These are phyloP conservation scores for Schoenoplectus triqueter DNA, from an alignment of 202 grass and related monocot genomes.

Conservation along the genomic window DNA sequence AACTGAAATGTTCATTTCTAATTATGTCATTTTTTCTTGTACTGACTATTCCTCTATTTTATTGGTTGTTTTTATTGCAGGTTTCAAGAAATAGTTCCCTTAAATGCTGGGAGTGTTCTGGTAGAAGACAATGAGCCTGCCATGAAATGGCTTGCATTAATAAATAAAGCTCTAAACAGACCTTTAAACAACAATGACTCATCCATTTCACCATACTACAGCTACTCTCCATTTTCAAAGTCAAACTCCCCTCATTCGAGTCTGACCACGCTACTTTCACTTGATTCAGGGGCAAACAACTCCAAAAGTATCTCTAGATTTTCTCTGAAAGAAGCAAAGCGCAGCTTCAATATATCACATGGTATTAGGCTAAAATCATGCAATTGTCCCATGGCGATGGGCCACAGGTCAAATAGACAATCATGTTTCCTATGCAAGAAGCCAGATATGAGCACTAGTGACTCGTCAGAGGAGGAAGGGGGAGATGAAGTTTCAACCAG, in stretches of 20 bases:
- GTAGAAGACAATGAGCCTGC: conserved; percentile 89
- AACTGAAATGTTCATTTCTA: background rate
- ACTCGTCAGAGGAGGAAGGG: conserved; percentile 65
- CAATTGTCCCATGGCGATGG: conserved; percentile 52
- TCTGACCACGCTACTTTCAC: conserved; percentile 34
- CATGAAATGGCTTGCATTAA: conserved; percentile 71
- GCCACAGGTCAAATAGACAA: conserved; percentile 16
- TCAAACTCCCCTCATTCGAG: conserved; percentile 39
- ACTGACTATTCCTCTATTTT: background rate
- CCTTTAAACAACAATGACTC: conserved; percentile 26
- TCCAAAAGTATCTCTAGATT: conserved; percentile 45
- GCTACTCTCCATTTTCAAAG: conserved; percentile 23
- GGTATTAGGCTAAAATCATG: conserved; percentile 61
- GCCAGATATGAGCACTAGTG: conserved; percentile 35
- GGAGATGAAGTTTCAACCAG: conserved; percentile 32
- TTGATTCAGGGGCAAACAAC: conserved; percentile 28
- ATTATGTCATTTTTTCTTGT: conserved; percentile 1
- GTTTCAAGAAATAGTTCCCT: conserved; percentile 90
- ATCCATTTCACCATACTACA: conserved; percentile 18
- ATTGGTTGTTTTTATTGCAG: conserved; percentile 39
- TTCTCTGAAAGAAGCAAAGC: conserved; percentile 45
- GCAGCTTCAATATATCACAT: conserved; percentile 50
- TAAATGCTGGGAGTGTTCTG: conserved; percentile 92
- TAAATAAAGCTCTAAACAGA: conserved; percentile 76
- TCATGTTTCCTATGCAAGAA: conserved; percentile 57